Base-by-base conservation (phyloP, 1,139 yeast genomes). In the Pichia inconspicua region DNA sequence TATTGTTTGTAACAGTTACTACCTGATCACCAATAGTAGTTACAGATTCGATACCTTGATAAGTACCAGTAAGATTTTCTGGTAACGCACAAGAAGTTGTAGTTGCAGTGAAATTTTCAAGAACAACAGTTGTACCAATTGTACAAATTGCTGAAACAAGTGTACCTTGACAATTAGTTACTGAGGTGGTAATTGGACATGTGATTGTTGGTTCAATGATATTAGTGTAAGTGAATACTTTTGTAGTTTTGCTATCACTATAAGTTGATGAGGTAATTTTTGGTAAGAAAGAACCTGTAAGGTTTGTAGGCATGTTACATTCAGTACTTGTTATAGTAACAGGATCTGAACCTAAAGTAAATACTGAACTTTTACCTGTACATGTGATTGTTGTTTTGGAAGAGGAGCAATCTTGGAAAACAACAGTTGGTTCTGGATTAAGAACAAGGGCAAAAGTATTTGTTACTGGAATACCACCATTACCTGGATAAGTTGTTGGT, bases 381-480 rank as follows among this genome's bases (percentile, higher is more conserved):
- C 35, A 32, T 10, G 35, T 32, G 4, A 32, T 14, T 14, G 35
- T 32, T 11, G 35, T 32, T 32, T 32, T 17, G 7, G 17, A 14
- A n/a, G n/a, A 14, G 14, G 27, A 37, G 15, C 27, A 37, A 37
- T 37, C 27, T 25, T 37, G 25, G 40, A 37, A 37, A 25, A 37
- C 40, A 37, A 37, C 17, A 6, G 19, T 9, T 37, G 40, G 40
- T 37, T 19, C n/a, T 14, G 40, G 40, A 9, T 22, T 37, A 15
- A 37, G 28, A 10, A 46, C 45, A 38, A 41, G n/a, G 7, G 41
- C 32, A n/a, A 41, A 39, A 14, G 45, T 37, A 7, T 17, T n/a
- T 14, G 48, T 46, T 7, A 42, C 39, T 4, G 45, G 38, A 1
- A 32, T 15, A 17, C 42, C 48, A 27, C 25, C 40, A 10, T n/a